Conservation (phyloP, 2,329 filamentous ascomycete genomes). For the Neonectria punicea region DNA sequence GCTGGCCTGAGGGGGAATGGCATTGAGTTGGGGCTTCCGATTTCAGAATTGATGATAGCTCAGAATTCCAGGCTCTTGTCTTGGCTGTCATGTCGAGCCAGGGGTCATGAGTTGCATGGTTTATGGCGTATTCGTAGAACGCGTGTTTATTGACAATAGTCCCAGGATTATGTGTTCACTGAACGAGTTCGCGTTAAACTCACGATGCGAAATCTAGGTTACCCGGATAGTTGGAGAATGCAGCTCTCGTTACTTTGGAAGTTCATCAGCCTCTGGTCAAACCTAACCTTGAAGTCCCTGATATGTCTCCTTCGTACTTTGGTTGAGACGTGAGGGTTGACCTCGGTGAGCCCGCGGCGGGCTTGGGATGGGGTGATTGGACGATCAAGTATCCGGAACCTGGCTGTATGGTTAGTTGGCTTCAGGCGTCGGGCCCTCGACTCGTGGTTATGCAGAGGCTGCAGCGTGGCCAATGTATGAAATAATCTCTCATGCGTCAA, state of each 20-base stretch:
- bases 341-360: slow-evolving; percentile 6
- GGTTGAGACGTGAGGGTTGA: not conserved
- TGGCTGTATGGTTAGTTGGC: slow-evolving; percentile 1
- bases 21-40: not conserved
- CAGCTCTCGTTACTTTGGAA: not conserved
- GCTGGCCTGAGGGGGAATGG: not conserved
- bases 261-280: not conserved
- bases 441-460: slow-evolving; percentile 15
- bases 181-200: not conserved
- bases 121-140: not conserved
- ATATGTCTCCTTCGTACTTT: not conserved
- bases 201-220: not conserved
- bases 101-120: not conserved
- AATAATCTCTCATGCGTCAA: slow-evolving; percentile 45
- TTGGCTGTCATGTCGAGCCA: not conserved
- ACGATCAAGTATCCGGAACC: slow-evolving; percentile 1
- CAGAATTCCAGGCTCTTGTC: not conserved
- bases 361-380: not conserved
- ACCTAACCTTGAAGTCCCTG: not conserved
- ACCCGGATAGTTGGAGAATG: not conserved
- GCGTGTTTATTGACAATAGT: not conserved
- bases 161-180: not conserved
- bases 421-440: slow-evolving; percentile 3
- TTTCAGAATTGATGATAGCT: not conserved
- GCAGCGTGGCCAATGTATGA: slow-evolving; percentile 38